Conservation (phyloP, 2,329 filamentous ascomycete genomes). For the Fusarium domesticum region DNA sequence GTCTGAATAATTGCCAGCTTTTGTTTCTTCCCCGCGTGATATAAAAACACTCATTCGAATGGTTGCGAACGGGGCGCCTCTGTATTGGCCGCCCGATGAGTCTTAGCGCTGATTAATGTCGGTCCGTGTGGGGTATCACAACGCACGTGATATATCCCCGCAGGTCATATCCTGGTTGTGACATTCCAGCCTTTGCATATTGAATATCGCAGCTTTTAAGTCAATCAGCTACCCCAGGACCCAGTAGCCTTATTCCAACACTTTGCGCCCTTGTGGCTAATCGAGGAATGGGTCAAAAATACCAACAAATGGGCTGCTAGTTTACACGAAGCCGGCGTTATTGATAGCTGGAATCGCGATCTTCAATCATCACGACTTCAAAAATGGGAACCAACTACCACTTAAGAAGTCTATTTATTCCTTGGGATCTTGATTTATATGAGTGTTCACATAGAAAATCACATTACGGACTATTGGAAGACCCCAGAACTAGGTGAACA, state of each 20-base stretch:
- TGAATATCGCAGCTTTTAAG: not conserved
- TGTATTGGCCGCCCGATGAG: too few species aligned
- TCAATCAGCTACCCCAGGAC: not conserved
- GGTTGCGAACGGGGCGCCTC: too few species aligned
- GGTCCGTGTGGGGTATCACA: too few species aligned
- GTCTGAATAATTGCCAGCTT: too few species aligned
- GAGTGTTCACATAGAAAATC: constrained; percentile 7
- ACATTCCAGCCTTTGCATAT: not conserved
- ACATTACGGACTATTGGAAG: constrained; percentile 9
- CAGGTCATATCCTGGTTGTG: too few species aligned
- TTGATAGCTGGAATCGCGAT: not conserved
- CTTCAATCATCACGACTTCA: not conserved
- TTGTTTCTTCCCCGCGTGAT: too few species aligned
- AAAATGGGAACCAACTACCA: constrained; percentile 3
- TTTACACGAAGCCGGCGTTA: not conserved
- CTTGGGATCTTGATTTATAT: constrained; percentile 13
- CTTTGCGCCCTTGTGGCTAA: not conserved
- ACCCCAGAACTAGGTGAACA: not conserved
- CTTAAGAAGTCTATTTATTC: constrained; percentile 9
- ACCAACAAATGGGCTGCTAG: not conserved
- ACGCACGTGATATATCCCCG: too few species aligned
- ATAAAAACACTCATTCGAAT: too few species aligned
- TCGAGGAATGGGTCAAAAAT: not conserved
- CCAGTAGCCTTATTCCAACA: not conserved
- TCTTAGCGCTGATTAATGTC: too few species aligned